A percentile compares a stretch with the other conserved stretches of the same genome.
Conservation (phyloP, 192 early-diverging fungal genomes). For the Backusella luteola region DNA sequence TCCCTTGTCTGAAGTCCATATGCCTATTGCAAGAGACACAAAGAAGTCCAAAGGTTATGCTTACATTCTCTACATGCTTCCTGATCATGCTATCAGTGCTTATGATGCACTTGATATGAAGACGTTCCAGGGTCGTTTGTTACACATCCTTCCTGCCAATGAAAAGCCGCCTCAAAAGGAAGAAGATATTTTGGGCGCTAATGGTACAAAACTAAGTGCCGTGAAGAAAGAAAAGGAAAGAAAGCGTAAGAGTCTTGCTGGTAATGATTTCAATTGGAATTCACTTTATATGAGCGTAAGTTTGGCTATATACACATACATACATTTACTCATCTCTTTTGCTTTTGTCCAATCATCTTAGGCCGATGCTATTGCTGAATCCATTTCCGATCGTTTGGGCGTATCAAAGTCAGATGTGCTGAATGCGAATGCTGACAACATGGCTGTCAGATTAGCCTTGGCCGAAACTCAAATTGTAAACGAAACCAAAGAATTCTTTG, state of each 20-base stretch:
- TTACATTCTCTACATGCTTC: slow-evolving; percentile 84
- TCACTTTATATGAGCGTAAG: slow-evolving; percentile 91
- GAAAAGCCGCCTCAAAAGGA: slow-evolving; percentile 75
- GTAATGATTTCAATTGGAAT: slow-evolving; percentile 95
- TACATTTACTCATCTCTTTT: neutral
- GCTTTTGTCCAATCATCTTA: slow-evolving; percentile 25
- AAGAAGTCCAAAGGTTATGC: slow-evolving; percentile 94
- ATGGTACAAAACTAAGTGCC: slow-evolving; percentile 52
- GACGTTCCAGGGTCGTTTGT: slow-evolving; percentile 88
- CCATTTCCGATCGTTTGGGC: slow-evolving; percentile 90
- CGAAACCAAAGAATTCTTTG: slow-evolving; percentile 92
- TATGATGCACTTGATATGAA: slow-evolving; percentile 77
- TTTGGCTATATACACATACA: neutral
- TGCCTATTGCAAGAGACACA: slow-evolving; percentile 90
- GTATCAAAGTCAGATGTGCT: slow-evolving; percentile 92
- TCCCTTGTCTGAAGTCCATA: slow-evolving; percentile 89
- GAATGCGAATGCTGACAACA: slow-evolving; percentile 80
- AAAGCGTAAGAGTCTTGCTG: slow-evolving; percentile 73
- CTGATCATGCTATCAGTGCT: slow-evolving; percentile 93
- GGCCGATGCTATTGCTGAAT: slow-evolving; percentile 91
- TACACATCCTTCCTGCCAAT: slow-evolving; percentile 87
- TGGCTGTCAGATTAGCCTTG: slow-evolving; percentile 91
- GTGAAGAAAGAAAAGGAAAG: slow-evolving; percentile 85
- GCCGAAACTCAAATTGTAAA: slow-evolving; percentile 97
- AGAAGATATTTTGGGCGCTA: slow-evolving; percentile 44